Base-by-base conservation (phyloP, 331 rosid species). In the Stylosanthes scabra region DNA sequence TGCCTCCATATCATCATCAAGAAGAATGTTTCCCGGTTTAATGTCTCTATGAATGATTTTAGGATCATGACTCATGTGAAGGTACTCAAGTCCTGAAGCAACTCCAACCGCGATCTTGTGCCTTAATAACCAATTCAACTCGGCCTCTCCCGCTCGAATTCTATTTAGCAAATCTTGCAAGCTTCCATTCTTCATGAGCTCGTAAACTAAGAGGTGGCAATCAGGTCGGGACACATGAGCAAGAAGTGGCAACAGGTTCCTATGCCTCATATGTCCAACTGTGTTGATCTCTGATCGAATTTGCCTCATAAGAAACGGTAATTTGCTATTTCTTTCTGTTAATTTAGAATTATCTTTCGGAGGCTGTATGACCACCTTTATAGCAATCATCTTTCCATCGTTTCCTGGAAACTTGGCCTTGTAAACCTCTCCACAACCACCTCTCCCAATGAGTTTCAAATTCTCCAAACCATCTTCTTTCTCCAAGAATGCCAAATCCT, bases 171-270 rank as follows among this genome's bases (percentile, higher is more conserved):
- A 28, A 78, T 90, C 93, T n/a, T 88, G 96, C 59, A 95, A 81
- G 75, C 99, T 95, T 0, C 99, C 97, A 29, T 95, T 95, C 74
- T 90, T 95, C 98, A 95, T 95, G 88, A 59, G 92, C 51, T 92
- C 99, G 0, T 92, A 95, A 14, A 95, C 93, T 11, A 95, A 89
- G 76, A 84, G 85, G 70, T 95, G 97, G 49, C 93, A 90, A 44
- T 90, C 93, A 2, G 97, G 96, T 39, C 91, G 89, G 1, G 87
- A 78, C 6, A 90, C 77, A 50, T 95, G 99, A 4, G 99, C 97
- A 9, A 95, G 52, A 13, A 95, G 82, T 72, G 98, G 90, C 5
- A 92, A 78, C 57, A 92, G 96, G 68, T 92, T 95, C 11, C 99
- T 72, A 68, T 95, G 99, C 44, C 99, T 81, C 57, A 95, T 95